phyloP scores from a whole-genome alignment of 192 early-diverging fungal genomes.

The Backusella macrospora region DNA sequence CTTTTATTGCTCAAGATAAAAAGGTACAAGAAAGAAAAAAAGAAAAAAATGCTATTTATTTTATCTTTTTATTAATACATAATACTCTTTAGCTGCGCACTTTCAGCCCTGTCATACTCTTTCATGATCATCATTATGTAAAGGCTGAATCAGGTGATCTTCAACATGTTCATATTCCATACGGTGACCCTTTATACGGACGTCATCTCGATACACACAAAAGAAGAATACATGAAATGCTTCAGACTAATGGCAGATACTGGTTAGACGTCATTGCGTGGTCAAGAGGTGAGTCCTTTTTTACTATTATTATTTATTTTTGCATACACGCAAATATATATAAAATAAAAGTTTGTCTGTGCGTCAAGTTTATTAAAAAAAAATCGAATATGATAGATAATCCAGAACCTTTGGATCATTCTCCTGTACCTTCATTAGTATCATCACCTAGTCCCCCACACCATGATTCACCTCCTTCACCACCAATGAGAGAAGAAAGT shows the following conservation, averaged over 20 bases:
- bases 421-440: conserved; percentile 26
- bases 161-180: conserved; percentile 34
- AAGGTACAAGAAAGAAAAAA: not conserved
- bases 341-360: not conserved
- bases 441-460: conserved; percentile 25
- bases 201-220: conserved; percentile 34
- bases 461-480: conserved; percentile 9
- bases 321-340: no score
- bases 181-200: conserved; percentile 34
- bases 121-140: conserved; percentile 40
- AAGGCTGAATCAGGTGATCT: conserved; percentile 30
- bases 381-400: conserved; percentile 6
- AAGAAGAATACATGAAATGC: conserved; percentile 34
- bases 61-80: not conserved
- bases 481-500: conserved; percentile 11
- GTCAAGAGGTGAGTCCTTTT: conserved; percentile 22
- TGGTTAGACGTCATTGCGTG: conserved; percentile 32
- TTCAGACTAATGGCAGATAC: conserved; percentile 37
- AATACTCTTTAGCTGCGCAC: conserved; percentile 25
- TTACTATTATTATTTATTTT: no score
- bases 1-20: not conserved
- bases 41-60: not conserved
- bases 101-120: conserved; percentile 42
- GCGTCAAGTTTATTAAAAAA: not conserved
- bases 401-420: conserved; percentile 15